These are phyloP conservation scores for Hansenula lynferdii DNA, from an alignment of 1,139 yeast species.

Conservation along the genomic window DNA sequence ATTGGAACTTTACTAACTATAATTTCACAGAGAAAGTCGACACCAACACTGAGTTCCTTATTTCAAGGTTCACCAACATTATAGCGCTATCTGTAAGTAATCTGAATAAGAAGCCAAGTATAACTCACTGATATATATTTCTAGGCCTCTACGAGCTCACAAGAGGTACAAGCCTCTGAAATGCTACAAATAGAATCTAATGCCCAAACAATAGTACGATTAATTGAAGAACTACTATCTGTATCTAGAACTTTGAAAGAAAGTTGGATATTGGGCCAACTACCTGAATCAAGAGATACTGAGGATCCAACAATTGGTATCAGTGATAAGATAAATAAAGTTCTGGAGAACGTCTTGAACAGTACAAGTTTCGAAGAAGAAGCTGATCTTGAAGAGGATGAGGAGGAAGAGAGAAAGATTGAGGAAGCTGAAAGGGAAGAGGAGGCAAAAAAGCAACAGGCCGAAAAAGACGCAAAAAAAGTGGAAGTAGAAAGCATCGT, in stretches of 20 bases:
- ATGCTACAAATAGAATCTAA: conserved; percentile 52
- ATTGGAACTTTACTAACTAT: background rate
- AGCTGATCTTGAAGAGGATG: conserved; percentile 5
- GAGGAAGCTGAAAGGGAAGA: conserved; percentile 6
- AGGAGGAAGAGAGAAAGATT: conserved; percentile 9
- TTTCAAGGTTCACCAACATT: conserved; percentile 28
- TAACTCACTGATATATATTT: no score
- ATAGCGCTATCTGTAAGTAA: conserved; percentile 24
- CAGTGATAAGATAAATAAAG: conserved; percentile 6
- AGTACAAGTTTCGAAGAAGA: conserved; percentile 10
- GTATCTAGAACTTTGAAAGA: conserved; percentile 48
- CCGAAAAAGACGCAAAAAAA: background rate
- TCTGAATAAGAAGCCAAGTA: no score
- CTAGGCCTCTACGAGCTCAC: conserved; percentile 26
- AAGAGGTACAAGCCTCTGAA: conserved; percentile 49
- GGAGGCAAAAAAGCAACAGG: background rate
- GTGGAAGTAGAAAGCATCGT: background rate
- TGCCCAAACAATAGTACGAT: conserved; percentile 44
- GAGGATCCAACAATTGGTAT: conserved; percentile 9
- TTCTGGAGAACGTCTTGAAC: conserved; percentile 7
- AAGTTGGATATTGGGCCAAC: conserved; percentile 53
- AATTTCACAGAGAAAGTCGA: conserved; percentile 24
- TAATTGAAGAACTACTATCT: conserved; percentile 47
- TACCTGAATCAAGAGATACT: conserved; percentile 30
- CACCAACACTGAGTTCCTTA: conserved; percentile 27